These are phyloP conservation scores for Eustoma russellianum DNA, from an alignment of 257 asterid genomes.

Conservation along the genomic window DNA sequence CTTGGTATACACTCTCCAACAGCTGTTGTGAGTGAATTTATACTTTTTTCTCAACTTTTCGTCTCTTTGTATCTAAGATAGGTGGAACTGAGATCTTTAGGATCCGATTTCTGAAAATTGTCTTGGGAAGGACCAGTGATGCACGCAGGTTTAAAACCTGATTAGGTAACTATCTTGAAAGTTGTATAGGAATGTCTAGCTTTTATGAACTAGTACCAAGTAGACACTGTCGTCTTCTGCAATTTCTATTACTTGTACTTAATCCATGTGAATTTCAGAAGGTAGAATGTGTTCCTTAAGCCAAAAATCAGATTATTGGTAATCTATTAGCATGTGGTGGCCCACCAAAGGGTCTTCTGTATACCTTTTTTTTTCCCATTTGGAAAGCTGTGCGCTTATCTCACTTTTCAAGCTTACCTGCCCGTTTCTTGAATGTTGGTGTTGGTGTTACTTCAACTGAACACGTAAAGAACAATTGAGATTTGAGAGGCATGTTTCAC, in stretches of 20 bases:
- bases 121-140: conserved; percentile 13
- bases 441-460: too few species aligned
- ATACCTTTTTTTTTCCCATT: too few species aligned
- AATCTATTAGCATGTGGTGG: too few species aligned
- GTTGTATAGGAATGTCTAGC: conserved; percentile 12
- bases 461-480: too few species aligned
- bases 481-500: too few species aligned
- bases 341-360: too few species aligned
- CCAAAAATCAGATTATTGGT: too few species aligned
- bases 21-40: conserved; percentile 75
- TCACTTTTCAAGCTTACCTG: too few species aligned
- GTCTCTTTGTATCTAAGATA: conserved; percentile 70
- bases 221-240: neutral
- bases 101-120: conserved; percentile 18
- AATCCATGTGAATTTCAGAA: neutral
- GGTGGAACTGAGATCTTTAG: conserved; percentile 25
- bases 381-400: too few species aligned
- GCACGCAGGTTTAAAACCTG: conserved; percentile 40
- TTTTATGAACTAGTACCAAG: conserved; percentile 15
- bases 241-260: neutral
- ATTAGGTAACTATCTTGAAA: conserved; percentile 18
- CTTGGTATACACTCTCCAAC: conserved; percentile 89
- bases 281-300: too few species aligned
- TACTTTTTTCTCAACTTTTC: conserved; percentile 78
- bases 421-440: too few species aligned